These are phyloP conservation scores for Maudiozyma pseudohumilis DNA, from an alignment of 805 yeast genomes.

Conservation along the genomic window DNA sequence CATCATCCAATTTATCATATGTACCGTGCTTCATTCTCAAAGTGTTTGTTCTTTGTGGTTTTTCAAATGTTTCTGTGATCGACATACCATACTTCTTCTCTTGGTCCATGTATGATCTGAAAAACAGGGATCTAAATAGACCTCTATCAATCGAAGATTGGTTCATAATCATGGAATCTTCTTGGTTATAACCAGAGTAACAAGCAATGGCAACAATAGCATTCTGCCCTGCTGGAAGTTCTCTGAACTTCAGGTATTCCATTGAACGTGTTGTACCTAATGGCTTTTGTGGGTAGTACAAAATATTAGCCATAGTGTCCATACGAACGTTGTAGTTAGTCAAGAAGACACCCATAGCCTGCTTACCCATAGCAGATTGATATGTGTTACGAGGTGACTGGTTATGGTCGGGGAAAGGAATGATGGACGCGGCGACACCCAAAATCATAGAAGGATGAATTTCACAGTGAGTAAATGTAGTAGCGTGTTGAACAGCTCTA, in stretches of 20 bases:
- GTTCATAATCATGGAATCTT: constrained; percentile 99
- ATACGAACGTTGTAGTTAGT: constrained; percentile 93
- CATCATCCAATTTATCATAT: constrained; percentile 95
- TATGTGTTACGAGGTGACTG: constrained; percentile 99
- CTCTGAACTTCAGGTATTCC: constrained; percentile 96
- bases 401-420: constrained; percentile 99
- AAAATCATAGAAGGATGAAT: constrained; percentile 98
- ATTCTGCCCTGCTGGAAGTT: constrained; percentile 97
- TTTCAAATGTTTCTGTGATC: constrained; percentile 94
- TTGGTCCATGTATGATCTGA: constrained; percentile 96
- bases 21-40: constrained; percentile 95
- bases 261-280: constrained; percentile 95
- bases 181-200: constrained; percentile 98
- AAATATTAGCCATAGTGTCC: constrained; percentile 98
- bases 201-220: constrained; percentile 97
- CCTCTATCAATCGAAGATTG: constrained; percentile 97
- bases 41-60: constrained; percentile 91
- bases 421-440: constrained; percentile 97
- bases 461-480: constrained; percentile 96
- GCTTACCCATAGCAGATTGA: constrained; percentile 99
- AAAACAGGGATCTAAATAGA: constrained; percentile 86
- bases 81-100: constrained; percentile 98
- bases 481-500: constrained; percentile 58
- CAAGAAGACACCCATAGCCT: constrained; percentile 97
- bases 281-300: constrained; percentile 97